These are phyloP conservation scores for Cryptosporidium baileyi DNA, from an alignment of 169 alveolate genomes.

Conservation along the genomic window DNA sequence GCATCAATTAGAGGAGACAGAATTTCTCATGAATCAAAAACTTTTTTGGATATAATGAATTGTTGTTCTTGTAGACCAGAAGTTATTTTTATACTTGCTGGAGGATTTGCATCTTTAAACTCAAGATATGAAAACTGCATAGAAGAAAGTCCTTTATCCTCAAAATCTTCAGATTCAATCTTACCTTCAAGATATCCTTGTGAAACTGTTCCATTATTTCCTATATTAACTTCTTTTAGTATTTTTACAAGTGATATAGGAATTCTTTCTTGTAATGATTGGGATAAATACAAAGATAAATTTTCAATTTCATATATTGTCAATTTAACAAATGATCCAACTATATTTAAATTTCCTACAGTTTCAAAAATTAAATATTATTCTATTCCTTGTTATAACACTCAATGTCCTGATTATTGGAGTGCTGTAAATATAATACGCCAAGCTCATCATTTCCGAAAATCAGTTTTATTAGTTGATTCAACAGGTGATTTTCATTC, in stretches of 20 bases:
- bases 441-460: slow-evolving; percentile 39
- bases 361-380: slow-evolving; percentile 35
- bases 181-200: slow-evolving; percentile 22
- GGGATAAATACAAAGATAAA: slow-evolving; percentile 45
- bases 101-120: slow-evolving; percentile 62
- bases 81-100: slow-evolving; percentile 34
- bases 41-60: slow-evolving; percentile 40
- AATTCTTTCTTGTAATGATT: slow-evolving; percentile 30
- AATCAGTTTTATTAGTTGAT: slow-evolving; percentile 47
- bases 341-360: slow-evolving; percentile 23
- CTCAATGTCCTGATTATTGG: slow-evolving; percentile 27
- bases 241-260: slow-evolving; percentile 46
- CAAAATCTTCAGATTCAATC: slow-evolving; percentile 16
- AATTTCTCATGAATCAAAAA: slow-evolving; percentile 57
- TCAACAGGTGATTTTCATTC: slow-evolving; percentile 37
- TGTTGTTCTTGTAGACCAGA: slow-evolving; percentile 54
- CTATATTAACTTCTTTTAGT: slow-evolving; percentile 26
- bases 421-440: slow-evolving; percentile 46
- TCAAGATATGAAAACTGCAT: slow-evolving; percentile 58
- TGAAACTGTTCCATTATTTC: slow-evolving; percentile 44
- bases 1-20: slow-evolving; percentile 66
- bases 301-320: slow-evolving; percentile 24
- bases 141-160: slow-evolving; percentile 51
- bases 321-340: slow-evolving; percentile 55
- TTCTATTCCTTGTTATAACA: slow-evolving; percentile 42